Percentiles rank a stretch among this genome's conserved stretches.
These are phyloP conservation scores for Dictyostelium discoideum DNA, from an alignment of 78 protist genomes.

Conservation along the genomic window DNA sequence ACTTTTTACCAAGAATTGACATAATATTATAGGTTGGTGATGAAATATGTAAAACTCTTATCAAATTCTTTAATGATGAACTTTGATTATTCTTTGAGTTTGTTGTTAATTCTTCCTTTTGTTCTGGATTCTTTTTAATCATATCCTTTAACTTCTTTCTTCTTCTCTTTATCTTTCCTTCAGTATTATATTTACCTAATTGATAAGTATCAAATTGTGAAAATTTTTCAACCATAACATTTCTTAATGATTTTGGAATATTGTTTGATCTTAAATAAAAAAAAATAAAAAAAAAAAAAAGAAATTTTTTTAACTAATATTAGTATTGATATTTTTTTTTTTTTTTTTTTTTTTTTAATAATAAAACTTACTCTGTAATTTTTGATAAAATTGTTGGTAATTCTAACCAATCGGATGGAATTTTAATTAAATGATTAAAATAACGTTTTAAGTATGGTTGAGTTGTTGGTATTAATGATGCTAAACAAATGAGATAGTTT, in stretches of 20 bases:
- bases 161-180: constrained; percentile 81
- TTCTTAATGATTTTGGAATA: constrained; percentile 88
- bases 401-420: constrained; percentile 94
- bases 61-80: constrained; percentile 84
- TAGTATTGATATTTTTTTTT: not conserved
- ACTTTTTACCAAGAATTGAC: constrained; percentile 89
- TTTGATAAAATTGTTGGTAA: constrained; percentile 67
- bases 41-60: constrained; percentile 89
- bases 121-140: constrained; percentile 43
- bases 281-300: not conserved
- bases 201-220: constrained; percentile 87
- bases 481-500: constrained; percentile 84
- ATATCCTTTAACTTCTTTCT: constrained; percentile 69
- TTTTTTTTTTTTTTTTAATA: not conserved
- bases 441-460: constrained; percentile 82
- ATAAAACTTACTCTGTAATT: constrained; percentile 53
- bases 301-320: not conserved
- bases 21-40: constrained; percentile 84
- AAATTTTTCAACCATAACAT: constrained; percentile 87
- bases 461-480: constrained; percentile 43
- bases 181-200: constrained; percentile 94
- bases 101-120: not conserved
- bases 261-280: constrained; percentile 17
- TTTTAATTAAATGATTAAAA: constrained; percentile 40
- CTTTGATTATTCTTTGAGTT: constrained; percentile 12